These are phyloP conservation scores for Camelina sativa DNA, from an alignment of 345 rosid species.

Conservation along the genomic window DNA sequence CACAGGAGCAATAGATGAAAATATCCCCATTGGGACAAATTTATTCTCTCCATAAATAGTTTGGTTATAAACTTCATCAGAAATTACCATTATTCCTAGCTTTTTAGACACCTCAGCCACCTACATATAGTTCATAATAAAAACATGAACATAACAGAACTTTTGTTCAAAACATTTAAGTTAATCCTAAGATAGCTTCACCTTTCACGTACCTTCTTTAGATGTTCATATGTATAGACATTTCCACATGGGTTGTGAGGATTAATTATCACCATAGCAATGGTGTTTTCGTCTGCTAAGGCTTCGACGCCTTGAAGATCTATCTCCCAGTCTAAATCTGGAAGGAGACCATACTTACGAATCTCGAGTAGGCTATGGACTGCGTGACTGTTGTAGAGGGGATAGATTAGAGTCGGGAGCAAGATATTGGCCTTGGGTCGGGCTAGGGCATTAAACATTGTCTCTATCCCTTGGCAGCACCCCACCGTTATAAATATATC, in stretches of 20 bases:
- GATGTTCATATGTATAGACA: conserved; percentile 48
- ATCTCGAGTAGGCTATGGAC: conserved; percentile 40
- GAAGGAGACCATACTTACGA: conserved; percentile 58
- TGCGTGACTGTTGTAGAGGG: conserved; percentile 49
- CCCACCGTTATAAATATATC: conserved; percentile 60
- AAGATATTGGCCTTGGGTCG: conserved; percentile 57
- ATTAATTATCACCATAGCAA: conserved; percentile 56
- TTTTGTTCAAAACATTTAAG: conserved; percentile 10
- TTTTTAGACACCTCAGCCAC: conserved; percentile 59
- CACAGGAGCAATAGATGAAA: conserved; percentile 56
- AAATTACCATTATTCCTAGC: conserved; percentile 58
- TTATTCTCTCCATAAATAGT: conserved; percentile 51
- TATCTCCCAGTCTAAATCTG: conserved; percentile 61
- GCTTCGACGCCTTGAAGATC: conserved; percentile 56
- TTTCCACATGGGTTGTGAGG: conserved; percentile 47
- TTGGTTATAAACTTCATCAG: conserved; percentile 61
- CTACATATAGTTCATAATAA: conserved; percentile 29
- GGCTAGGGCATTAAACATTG: conserved; percentile 46
- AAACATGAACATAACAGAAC: background rate
- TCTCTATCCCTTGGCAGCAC: conserved; percentile 59
- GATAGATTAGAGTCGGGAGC: conserved; percentile 37
- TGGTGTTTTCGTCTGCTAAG: conserved; percentile 59
- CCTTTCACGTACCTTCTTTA: conserved; percentile 43
- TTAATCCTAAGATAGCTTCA: background rate
- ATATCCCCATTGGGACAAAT: conserved; percentile 57